These are phyloP conservation scores for Echinosophora koreensis DNA, from an alignment of 306 rosid species.

Conservation along the genomic window DNA sequence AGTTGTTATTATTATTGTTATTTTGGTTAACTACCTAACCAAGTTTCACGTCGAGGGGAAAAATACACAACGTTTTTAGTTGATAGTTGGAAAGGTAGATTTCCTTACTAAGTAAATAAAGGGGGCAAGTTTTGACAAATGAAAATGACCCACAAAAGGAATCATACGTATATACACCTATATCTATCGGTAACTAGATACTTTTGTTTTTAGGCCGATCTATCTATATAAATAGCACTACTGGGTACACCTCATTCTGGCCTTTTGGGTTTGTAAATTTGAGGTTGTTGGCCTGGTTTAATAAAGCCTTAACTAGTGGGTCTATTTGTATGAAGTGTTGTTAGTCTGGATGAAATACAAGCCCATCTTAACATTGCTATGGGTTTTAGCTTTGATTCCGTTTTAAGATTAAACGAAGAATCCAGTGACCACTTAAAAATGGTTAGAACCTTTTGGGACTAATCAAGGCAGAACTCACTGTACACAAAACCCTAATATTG, in stretches of 20 bases:
- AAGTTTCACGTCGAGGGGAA: neutral
- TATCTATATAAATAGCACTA: neutral
- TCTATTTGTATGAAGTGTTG: neutral
- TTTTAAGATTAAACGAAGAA: too few relatives aligned
- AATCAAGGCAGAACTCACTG: too few relatives aligned
- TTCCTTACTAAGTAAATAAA: conserved; percentile 18
- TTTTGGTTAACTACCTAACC: neutral
- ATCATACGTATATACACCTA: conserved; percentile 23
- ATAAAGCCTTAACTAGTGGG: too few relatives aligned
- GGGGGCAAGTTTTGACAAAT: neutral
- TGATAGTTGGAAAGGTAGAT: neutral
- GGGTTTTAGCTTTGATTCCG: neutral
- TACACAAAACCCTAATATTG: too few relatives aligned
- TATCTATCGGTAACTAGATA: neutral
- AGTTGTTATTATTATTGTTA: too few relatives aligned
- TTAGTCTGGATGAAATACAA: neutral
- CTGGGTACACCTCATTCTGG: neutral
- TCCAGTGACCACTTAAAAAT: too few relatives aligned
- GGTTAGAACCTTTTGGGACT: too few relatives aligned
- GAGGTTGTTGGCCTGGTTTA: too few relatives aligned
- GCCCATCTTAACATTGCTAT: neutral
- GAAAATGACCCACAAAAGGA: conserved; percentile 38
- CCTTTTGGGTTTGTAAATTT: neutral
- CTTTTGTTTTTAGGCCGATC: neutral
- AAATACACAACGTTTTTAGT: neutral